phyloP scores from a whole-genome alignment of 1,284 basidiomycete genomes.

The Sporisorium scitamineum region DNA sequence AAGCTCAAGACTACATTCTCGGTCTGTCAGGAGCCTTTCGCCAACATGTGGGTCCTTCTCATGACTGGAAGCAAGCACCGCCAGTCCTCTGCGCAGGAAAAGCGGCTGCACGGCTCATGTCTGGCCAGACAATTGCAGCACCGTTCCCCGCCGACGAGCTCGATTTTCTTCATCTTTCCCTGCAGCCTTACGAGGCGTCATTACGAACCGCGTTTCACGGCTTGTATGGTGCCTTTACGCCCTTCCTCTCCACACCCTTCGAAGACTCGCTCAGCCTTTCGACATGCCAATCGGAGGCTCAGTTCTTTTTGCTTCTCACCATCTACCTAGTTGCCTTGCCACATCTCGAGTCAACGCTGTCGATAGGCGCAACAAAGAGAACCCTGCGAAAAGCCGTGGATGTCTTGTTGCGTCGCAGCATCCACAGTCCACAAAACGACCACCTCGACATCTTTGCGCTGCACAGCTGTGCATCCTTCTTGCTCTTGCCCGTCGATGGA shows the following conservation, averaged over 20 bases:
- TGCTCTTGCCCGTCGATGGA: conserved; percentile 42
- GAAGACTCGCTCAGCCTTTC: conserved; percentile 28
- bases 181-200: conserved; percentile 28
- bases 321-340: conserved; percentile 37
- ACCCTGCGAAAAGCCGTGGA: conserved; percentile 40
- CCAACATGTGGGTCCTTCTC: background rate
- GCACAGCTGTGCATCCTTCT: conserved; percentile 37
- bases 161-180: conserved; percentile 12
- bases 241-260: conserved; percentile 42
- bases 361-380: conserved; percentile 6
- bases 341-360: conserved; percentile 30
- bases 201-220: conserved; percentile 36
- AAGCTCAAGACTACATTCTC: conserved; percentile 36
- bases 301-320: conserved; percentile 36
- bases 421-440: conserved; percentile 30
- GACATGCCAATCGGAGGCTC: conserved; percentile 26
- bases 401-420: conserved; percentile 29
- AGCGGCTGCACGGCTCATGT: conserved; percentile 31
- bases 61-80: conserved; percentile 27
- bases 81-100: conserved; percentile 35
- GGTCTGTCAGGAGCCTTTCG: conserved; percentile 21
- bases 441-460: conserved; percentile 45
- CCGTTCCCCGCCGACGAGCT: conserved; percentile 27
- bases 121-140: conserved; percentile 5
- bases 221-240: conserved; percentile 36